Evolutionary conservation across 208 protist species (phyloP).

Genomic region (Crithidia brevicula): DNA sequence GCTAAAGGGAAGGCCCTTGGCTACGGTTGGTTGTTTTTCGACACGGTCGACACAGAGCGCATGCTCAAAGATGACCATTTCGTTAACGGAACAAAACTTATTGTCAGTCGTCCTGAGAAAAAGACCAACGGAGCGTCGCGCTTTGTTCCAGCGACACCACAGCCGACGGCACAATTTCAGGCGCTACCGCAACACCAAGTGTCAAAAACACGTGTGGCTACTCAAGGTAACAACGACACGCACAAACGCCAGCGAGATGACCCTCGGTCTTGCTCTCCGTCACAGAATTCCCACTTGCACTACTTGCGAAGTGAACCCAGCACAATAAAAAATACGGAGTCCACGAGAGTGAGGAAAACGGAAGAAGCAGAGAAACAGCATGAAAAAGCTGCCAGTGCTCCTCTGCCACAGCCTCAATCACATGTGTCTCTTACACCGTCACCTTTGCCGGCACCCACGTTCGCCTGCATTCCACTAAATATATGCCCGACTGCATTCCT

Average conservation of each 20-base stretch:
- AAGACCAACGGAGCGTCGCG: not conserved
- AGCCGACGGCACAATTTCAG: not conserved
- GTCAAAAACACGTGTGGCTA: not conserved
- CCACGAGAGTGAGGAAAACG: not conserved
- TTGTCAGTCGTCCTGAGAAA: conserved; percentile 1
- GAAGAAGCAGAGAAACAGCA: not conserved
- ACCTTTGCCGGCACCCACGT: conserved; percentile 17
- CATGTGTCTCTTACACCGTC: not conserved
- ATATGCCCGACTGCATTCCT: conserved; percentile 60
- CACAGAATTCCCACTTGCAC: not conserved
- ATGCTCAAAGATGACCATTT: conserved; percentile 8
- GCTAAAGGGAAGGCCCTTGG: conserved; percentile 54
- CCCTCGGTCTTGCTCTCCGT: not conserved
- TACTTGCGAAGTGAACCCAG: not conserved
- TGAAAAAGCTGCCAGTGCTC: not conserved
- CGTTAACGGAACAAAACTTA: not conserved
- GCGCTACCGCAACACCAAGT: not conserved
- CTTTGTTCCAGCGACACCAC: not conserved
- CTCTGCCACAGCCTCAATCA: not conserved
- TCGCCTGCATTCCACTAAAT: conserved; percentile 65
- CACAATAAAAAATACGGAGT: not conserved
- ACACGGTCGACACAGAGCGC: conserved; percentile 11
- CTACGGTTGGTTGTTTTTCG: conserved; percentile 65
- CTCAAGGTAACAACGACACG: not conserved
- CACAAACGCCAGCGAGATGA: not conserved